Base-by-base conservation (phyloP, 306 rosid species). In the Quercus gilva region DNA sequence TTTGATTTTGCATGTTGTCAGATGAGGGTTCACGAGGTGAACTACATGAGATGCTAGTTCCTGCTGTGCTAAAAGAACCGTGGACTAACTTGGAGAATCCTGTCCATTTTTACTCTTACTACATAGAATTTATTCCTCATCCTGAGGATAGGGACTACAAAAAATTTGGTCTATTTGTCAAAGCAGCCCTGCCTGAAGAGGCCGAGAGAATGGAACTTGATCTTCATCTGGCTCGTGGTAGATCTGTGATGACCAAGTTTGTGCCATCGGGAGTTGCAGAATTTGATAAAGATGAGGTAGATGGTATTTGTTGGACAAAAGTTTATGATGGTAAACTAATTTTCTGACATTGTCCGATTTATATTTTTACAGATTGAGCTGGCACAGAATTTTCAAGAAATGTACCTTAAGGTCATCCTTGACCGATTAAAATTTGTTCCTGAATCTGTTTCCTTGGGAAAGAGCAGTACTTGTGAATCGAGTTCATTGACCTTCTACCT, bases 331-430 rank as follows among this genome's bases (percentile, higher is more conserved):
- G 73, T 61, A 60, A 63, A 19, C 23, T 79, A 31, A 60, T 71
- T 79, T 77, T 75, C 71, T 43, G 55, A 78, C 52, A 33, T 71
- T 73, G 59, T 57, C 15, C 21, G 1, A 51, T 10, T 49, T 19
- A 5, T 81, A 14, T 29, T 68, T 85, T 72, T 84, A 78, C 92
- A 95, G 99, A 91, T 92, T 73, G 76, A 65, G 83, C 84, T 86
- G 86, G 97, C 99, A 26, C 87, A 91, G 78, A 79, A 80, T n/a
- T 92, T 95, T 86, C 99, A 95, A 85, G 96, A 92, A 86, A 92
- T 92, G 97, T 92, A 85, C 81, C 98, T 92, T 71, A 95, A 90
- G 89, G 75, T 92, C 85, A 86, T 90, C 73, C 95, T 95, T 74
- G 98, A 95, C 59, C 89, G 99, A 84, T 71, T 28, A 71, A 91